These are phyloP conservation scores for Diplodia seriata DNA, from an alignment of 2,329 filamentous ascomycete species.

Conservation along the genomic window DNA sequence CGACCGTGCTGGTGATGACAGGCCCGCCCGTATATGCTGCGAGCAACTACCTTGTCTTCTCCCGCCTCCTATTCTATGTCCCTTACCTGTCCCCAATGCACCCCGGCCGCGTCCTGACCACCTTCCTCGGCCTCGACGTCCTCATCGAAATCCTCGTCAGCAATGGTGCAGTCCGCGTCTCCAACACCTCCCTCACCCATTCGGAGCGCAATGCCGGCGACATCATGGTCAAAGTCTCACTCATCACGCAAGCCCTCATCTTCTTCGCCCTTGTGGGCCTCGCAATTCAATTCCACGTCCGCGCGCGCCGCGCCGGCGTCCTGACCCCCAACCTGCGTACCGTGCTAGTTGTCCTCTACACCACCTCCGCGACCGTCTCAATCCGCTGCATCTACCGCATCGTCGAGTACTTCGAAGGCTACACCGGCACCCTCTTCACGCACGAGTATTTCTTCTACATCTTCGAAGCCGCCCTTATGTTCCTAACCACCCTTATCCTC, in stretches of 20 bases:
- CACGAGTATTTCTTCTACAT: slow-evolving; percentile 63
- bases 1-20: slow-evolving; percentile 41
- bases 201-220: slow-evolving; percentile 52
- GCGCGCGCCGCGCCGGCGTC: slow-evolving; percentile 49
- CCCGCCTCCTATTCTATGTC: slow-evolving; percentile 66
- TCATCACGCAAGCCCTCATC: slow-evolving; percentile 59
- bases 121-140: slow-evolving; percentile 61
- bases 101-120: slow-evolving; percentile 65
- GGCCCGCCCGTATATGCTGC: slow-evolving; percentile 67
- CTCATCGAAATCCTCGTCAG: slow-evolving; percentile 60
- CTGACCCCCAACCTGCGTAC: slow-evolving; percentile 53
- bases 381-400: slow-evolving; percentile 61
- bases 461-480: slow-evolving; percentile 61
- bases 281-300: slow-evolving; percentile 55
- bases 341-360: slow-evolving; percentile 57
- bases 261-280: slow-evolving; percentile 59
- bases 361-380: slow-evolving; percentile 56
- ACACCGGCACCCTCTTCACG: slow-evolving; percentile 47
- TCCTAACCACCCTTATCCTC: slow-evolving; percentile 58
- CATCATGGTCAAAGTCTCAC: slow-evolving; percentile 56
- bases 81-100: slow-evolving; percentile 66
- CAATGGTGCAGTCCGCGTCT: slow-evolving; percentile 57
- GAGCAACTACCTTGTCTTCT: slow-evolving; percentile 66
- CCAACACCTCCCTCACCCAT: slow-evolving; percentile 48
- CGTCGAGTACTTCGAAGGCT: slow-evolving; percentile 56